Base-by-base conservation (phyloP, 2,329 filamentous ascomycete species). In the Aspergillus sp. region DNA sequence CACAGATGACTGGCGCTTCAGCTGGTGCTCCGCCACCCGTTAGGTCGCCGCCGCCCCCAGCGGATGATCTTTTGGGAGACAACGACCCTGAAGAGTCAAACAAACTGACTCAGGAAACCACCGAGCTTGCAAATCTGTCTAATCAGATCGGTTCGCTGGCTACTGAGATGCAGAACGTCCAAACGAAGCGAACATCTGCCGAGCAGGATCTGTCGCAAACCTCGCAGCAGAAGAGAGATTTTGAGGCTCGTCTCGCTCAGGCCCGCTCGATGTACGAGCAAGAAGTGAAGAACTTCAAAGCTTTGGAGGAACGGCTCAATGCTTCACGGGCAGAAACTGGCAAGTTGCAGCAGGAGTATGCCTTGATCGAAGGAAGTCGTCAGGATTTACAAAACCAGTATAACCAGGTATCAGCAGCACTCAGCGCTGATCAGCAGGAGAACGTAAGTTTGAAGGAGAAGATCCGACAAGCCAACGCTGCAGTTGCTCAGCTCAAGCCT, bases 91-190 rank as follows among this genome's bases (percentile, higher is more conserved):
- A 96, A 70, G 87, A 93, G 58, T 94, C 89, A 78, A 95, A 90
- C 76, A 96, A 91, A 74, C 81, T 98, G 25, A 95, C 90, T 0
- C 89, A 88, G 65, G 95, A 99, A 72, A 95, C 93, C 2, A 89
- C 91, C 0, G 95, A 99, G 75, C 84, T 99, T 60, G 95, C 93
- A 55, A 98, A 99, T 73, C 83, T 99, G 68, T 97, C 94, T 0
- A 98, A 96, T 74, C 95, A 98, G 76, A 92, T 99, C 65, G 89
- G 92, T 32, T 94, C 91, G 2, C 79, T 99, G 58, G 90, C 93
- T 0, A 96, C 89, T 72, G 92, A 99, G 78, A 97, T 96, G 87
- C 92, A 97, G 73, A 92, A 94, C 67, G 90, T 97, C 1, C 92
- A 96, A 74, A 87, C 84, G 36, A 94, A 97, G 78, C 89, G 92